These are phyloP conservation scores for Trichoderma simmonsii DNA, from an alignment of 2,329 filamentous ascomycete species.

Conservation along the genomic window DNA sequence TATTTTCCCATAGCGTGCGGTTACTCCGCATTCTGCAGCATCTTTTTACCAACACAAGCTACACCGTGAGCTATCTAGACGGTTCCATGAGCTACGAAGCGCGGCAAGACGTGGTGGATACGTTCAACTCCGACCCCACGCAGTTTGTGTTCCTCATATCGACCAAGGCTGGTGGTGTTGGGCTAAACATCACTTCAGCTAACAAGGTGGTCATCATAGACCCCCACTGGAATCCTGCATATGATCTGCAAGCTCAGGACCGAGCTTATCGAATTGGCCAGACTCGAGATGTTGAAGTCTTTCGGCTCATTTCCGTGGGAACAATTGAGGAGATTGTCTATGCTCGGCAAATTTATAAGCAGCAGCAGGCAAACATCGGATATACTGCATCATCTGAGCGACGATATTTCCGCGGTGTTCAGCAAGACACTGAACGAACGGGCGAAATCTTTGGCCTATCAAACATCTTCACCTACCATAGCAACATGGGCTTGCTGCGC, in stretches of 20 bases:
- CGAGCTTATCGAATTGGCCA: constrained; percentile 95
- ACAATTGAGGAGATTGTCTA: constrained; percentile 98
- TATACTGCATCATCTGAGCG: constrained; percentile 91
- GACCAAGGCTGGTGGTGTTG: constrained; percentile 88
- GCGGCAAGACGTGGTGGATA: constrained; percentile 75
- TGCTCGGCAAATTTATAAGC: constrained; percentile 96
- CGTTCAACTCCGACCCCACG: constrained; percentile 82
- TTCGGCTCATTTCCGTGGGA: constrained; percentile 82
- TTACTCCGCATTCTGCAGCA: constrained; percentile 80
- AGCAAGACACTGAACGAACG: constrained; percentile 75
- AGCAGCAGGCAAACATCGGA: constrained; percentile 96
- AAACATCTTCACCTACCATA: constrained; percentile 82
- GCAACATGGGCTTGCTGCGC: constrained; percentile 75
- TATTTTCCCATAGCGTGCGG: constrained; percentile 90
- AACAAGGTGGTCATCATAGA: constrained; percentile 98
- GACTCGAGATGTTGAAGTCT: constrained; percentile 88
- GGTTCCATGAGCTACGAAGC: constrained; percentile 81
- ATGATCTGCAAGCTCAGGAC: constrained; percentile 94
- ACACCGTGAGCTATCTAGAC: constrained; percentile 88
- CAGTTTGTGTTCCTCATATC: constrained; percentile 97
- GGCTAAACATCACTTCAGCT: constrained; percentile 92
- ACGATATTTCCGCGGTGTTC: constrained; percentile 92
- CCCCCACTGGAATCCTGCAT: constrained; percentile 95
- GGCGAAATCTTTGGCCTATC: constrained; percentile 90
- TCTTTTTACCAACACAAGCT: constrained; percentile 82